A percentile compares a stretch with the other conserved stretches of the same genome.
These are phyloP conservation scores for Lojkania enalia DNA, from an alignment of 2,329 filamentous ascomycete species.

Conservation along the genomic window DNA sequence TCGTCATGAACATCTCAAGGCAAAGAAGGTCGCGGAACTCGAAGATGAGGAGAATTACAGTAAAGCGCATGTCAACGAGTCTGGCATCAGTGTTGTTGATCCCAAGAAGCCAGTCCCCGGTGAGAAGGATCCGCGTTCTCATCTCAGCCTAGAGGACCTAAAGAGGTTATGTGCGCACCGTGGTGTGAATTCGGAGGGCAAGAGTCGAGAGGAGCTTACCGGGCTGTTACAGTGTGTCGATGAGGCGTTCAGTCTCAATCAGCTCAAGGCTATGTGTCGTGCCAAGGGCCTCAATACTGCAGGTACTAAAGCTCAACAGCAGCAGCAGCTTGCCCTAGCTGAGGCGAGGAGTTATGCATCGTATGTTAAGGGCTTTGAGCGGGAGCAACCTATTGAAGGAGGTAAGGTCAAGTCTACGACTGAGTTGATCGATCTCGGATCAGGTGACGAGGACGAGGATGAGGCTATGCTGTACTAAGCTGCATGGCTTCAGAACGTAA, in stretches of 20 bases:
- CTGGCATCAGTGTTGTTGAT: not conserved
- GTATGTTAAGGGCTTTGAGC: constrained; percentile 18
- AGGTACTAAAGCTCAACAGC: constrained; percentile 28
- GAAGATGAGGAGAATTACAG: too few species aligned
- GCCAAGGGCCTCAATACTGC: constrained; percentile 24
- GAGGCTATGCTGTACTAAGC: too few species aligned
- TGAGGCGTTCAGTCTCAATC: constrained; percentile 17
- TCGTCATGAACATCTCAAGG: constrained; percentile 6
- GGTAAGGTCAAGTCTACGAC: too few species aligned
- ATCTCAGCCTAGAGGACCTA: constrained; percentile 27
- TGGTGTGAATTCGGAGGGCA: constrained; percentile 17
- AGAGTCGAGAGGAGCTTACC: constrained; percentile 23
- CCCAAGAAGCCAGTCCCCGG: constrained; percentile 15
- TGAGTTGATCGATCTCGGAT: too few species aligned
- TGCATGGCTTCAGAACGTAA: too few species aligned
- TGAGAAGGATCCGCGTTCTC: constrained; percentile 31
- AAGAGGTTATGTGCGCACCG: constrained; percentile 24
- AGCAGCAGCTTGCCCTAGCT: constrained; percentile 29
- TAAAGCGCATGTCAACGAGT: constrained; percentile 1
- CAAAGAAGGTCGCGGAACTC: constrained; percentile 18
- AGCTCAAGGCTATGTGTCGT: constrained; percentile 29
- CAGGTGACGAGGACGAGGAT: too few species aligned
- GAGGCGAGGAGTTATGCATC: constrained; percentile 23
- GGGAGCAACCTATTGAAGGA: too few species aligned
- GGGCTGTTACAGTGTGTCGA: constrained; percentile 28